These are phyloP conservation scores for Amanita phalloides DNA, from an alignment of 768 basidiomycete species.

Conservation along the genomic window DNA sequence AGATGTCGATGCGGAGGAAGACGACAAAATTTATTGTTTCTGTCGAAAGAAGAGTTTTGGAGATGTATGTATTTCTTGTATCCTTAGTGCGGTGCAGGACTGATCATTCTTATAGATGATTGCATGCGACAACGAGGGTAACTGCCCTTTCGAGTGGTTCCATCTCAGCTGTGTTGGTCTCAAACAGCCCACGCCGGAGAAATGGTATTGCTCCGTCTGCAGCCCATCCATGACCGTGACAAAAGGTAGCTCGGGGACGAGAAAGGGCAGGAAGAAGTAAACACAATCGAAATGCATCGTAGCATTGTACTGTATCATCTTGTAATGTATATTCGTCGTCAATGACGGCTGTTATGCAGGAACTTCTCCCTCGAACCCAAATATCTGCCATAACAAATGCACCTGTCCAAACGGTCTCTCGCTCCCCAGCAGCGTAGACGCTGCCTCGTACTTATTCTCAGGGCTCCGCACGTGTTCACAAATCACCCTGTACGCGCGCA, in stretches of 20 bases:
- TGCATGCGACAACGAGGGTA: conserved; percentile 56
- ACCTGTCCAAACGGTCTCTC: conserved; percentile 79
- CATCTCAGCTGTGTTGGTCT: conserved; percentile 52
- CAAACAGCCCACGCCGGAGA: conserved; percentile 35
- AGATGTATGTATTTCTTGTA: conserved; percentile 25
- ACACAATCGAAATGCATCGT: too few relatives aligned
- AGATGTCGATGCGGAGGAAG: conserved; percentile 38
- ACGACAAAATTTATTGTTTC: conserved; percentile 39
- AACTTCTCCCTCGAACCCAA: conserved; percentile 49
- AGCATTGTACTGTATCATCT: too few relatives aligned
- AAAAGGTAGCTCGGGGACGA: conserved; percentile 15
- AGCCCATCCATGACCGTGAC: conserved; percentile 16
- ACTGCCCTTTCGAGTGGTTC: conserved; percentile 66
- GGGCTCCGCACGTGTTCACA: conserved; percentile 70
- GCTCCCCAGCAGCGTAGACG: conserved; percentile 69
- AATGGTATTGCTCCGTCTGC: conserved; percentile 47
- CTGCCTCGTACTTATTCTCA: conserved; percentile 86
- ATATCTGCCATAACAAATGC: conserved; percentile 64
- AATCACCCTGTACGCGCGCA: conserved; percentile 55
- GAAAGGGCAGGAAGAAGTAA: conserved; percentile 15
- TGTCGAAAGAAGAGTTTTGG: conserved; percentile 41
- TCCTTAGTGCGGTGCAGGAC: background rate
- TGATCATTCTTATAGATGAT: conserved; percentile 38
- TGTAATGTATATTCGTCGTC: too few relatives aligned
- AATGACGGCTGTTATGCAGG: background rate